A percentile compares a stretch with the other conserved stretches of the same genome.
phyloP scores from a whole-genome alignment of 2,329 filamentous ascomycete genomes.

The Sordariomycetes sp. region DNA sequence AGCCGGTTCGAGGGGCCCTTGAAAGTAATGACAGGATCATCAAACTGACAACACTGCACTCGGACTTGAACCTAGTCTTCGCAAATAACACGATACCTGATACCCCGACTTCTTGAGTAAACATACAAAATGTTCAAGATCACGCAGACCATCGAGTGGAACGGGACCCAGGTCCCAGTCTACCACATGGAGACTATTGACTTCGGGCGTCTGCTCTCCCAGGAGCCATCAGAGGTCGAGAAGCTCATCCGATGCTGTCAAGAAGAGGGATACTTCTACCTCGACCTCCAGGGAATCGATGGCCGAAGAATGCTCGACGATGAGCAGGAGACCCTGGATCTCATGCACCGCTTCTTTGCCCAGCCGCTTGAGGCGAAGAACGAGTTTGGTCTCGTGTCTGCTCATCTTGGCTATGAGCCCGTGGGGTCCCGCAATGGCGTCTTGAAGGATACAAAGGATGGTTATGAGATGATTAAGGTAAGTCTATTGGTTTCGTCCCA shows the following conservation, averaged over 20 bases:
- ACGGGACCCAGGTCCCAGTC: slow-evolving; percentile 33
- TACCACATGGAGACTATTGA: slow-evolving; percentile 37
- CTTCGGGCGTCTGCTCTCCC: slow-evolving; percentile 36
- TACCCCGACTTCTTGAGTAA: neutral
- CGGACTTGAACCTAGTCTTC: too few species aligned
- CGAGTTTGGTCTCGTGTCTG: slow-evolving; percentile 37
- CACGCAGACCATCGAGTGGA: slow-evolving; percentile 29
- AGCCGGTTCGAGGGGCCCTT: neutral
- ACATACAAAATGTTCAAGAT: neutral
- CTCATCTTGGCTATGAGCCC: slow-evolving; percentile 39
- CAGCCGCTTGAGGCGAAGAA: slow-evolving; percentile 40
- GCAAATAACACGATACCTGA: neutral
- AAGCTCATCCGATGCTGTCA: slow-evolving; percentile 34
- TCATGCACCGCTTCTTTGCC: slow-evolving; percentile 43
- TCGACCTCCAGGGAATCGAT: slow-evolving; percentile 37
- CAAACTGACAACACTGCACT: neutral
- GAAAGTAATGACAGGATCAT: neutral
- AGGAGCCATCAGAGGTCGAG: slow-evolving; percentile 38
- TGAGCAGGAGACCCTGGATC: slow-evolving; percentile 34
- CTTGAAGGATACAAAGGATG: slow-evolving; percentile 31
- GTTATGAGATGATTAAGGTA: slow-evolving; percentile 39
- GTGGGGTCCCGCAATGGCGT: slow-evolving; percentile 33
- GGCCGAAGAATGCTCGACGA: slow-evolving; percentile 37
- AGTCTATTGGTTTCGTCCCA: slow-evolving; percentile 1
- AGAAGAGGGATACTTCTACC: slow-evolving; percentile 40